Percentiles rank a stretch among this genome's conserved stretches.
These are phyloP conservation scores for Fusarium sp. DNA, from an alignment of 2,329 filamentous ascomycete genomes.

Conservation along the genomic window DNA sequence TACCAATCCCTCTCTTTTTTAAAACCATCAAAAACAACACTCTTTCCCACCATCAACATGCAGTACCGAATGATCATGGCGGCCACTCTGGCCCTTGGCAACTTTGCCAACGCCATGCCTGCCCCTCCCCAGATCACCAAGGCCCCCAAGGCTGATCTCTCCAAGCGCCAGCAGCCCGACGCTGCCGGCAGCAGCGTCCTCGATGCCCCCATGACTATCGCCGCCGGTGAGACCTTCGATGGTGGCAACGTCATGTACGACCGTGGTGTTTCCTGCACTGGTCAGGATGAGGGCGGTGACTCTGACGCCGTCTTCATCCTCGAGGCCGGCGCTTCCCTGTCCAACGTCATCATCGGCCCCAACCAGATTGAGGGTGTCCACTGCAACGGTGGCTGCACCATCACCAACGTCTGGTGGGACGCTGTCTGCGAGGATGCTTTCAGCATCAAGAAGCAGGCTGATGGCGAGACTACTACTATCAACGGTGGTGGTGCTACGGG, in stretches of 20 bases:
- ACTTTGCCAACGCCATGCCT: slow-evolving; percentile 36
- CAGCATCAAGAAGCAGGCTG: slow-evolving; percentile 42
- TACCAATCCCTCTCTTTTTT: slow-evolving; percentile 14
- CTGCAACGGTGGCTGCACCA: slow-evolving; percentile 57
- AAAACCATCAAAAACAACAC: neutral
- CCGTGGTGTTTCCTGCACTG: slow-evolving; percentile 44
- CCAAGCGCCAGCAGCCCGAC: slow-evolving; percentile 36
- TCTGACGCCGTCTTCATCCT: slow-evolving; percentile 59
- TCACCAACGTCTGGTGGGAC: slow-evolving; percentile 62
- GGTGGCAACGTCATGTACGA: slow-evolving; percentile 46
- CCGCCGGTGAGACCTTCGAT: slow-evolving; percentile 46
- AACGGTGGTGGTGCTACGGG: slow-evolving; percentile 61
- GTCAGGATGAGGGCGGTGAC: slow-evolving; percentile 44
- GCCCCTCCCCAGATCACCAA: slow-evolving; percentile 38
- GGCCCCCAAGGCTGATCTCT: slow-evolving; percentile 25
- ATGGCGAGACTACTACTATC: slow-evolving; percentile 51
- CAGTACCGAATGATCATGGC: slow-evolving; percentile 46
- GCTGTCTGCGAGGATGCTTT: slow-evolving; percentile 62
- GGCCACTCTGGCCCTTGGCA: slow-evolving; percentile 41
- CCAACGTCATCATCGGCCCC: slow-evolving; percentile 60
- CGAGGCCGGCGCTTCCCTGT: slow-evolving; percentile 56
- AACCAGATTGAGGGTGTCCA: slow-evolving; percentile 61
- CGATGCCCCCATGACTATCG: slow-evolving; percentile 42
- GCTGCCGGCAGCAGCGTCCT: slow-evolving; percentile 41
- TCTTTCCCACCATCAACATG: slow-evolving; percentile 34